Conservation (phyloP, 2,329 filamentous ascomycete genomes). For the Arthrobotrys musiformis region DNA sequence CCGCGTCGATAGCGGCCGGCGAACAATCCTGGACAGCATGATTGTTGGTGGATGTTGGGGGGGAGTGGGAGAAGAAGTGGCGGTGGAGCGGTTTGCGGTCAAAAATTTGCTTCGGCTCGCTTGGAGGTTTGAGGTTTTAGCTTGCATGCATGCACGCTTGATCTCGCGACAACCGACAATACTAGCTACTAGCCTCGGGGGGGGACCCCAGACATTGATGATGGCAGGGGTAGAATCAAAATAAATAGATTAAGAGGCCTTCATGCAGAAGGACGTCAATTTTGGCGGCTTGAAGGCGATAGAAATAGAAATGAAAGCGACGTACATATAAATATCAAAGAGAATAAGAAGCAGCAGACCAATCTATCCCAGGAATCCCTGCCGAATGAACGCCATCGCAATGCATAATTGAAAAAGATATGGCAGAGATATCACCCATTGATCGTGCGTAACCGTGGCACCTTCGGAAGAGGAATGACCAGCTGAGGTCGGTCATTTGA, state of each 20-base stretch:
- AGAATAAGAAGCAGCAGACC: background rate
- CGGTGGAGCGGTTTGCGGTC: background rate
- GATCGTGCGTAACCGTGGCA: background rate
- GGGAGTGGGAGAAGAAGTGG: background rate
- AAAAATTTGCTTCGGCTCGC: conserved; percentile 39
- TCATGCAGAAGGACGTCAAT: background rate
- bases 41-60: background rate
- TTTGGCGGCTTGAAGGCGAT: background rate
- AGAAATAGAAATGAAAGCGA: background rate
- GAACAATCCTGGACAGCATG: conserved; percentile 46
- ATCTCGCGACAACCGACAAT: background rate
- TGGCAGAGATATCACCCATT: background rate
- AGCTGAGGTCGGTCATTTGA: conserved; percentile 23
- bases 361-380: background rate
- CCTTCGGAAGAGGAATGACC: too few relatives aligned
- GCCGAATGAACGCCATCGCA: conserved; percentile 39
- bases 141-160: background rate
- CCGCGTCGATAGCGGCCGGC: conserved; percentile 29
- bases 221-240: background rate
- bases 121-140: conserved; percentile 17
- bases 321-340: background rate
- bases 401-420: conserved; percentile 16
- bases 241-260: background rate
- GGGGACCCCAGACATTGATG: background rate
- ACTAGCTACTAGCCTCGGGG: background rate